A percentile compares a stretch with the other conserved stretches of the same genome.
These are phyloP conservation scores for Botrytis squamosa DNA, from an alignment of 2,329 filamentous ascomycete species.

Conservation along the genomic window DNA sequence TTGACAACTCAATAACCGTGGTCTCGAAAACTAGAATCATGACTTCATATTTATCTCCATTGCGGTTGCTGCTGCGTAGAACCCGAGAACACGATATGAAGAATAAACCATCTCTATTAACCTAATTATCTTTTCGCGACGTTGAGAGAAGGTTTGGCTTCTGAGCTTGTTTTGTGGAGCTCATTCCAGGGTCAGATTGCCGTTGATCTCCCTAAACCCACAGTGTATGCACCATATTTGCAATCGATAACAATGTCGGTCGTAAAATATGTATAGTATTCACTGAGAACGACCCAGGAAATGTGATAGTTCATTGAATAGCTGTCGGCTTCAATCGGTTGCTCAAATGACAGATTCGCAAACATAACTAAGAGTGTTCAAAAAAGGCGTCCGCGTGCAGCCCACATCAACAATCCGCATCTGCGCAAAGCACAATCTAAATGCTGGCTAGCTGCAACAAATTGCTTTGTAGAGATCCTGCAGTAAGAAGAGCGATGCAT, in stretches of 20 bases:
- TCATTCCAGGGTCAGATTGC: not conserved
- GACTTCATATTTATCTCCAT: not conserved
- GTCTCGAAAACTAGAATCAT: not conserved
- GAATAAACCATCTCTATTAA: not conserved
- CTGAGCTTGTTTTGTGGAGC: slow-evolving; percentile 6
- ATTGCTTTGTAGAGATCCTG: not conserved
- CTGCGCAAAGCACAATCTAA: not conserved
- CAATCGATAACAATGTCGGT: not conserved
- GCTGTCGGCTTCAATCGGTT: not conserved
- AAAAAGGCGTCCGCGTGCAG: too few species aligned
- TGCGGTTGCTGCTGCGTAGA: not conserved
- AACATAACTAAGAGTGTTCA: not conserved
- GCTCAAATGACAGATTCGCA: not conserved
- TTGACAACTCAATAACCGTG: not conserved
- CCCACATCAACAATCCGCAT: not conserved
- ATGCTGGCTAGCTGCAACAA: not conserved
- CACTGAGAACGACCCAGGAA: not conserved
- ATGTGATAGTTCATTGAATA: not conserved
- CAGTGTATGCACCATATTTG: not conserved
- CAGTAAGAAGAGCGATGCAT: not conserved
- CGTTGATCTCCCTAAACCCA: not conserved
- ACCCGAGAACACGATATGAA: not conserved
- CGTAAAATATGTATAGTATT: not conserved
- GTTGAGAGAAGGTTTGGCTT: not conserved
- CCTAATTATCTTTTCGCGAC: not conserved